These are phyloP conservation scores for Massariosphaeria phaeospora DNA, from an alignment of 495 filamentous ascomycete genomes.

Conservation along the genomic window DNA sequence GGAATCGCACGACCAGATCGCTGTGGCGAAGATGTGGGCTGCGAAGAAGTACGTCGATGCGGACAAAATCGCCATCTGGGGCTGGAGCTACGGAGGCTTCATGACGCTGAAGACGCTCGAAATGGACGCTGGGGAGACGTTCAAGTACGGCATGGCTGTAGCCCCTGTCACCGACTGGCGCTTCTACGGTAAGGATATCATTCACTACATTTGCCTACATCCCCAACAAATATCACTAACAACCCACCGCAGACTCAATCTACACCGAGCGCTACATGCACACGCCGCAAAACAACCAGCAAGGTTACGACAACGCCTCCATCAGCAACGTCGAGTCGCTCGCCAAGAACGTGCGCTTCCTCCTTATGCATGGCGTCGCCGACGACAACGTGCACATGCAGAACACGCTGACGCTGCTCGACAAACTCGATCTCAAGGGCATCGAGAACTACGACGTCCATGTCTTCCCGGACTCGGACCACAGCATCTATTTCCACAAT, in stretches of 20 bases:
- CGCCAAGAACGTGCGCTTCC: slow-evolving; percentile 69
- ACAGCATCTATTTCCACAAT: slow-evolving; percentile 92
- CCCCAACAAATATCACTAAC: not conserved
- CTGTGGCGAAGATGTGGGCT: slow-evolving; percentile 80
- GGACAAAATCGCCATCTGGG: slow-evolving; percentile 85
- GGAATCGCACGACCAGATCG: slow-evolving; percentile 88
- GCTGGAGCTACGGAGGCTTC: slow-evolving; percentile 96
- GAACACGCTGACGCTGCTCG: slow-evolving; percentile 79
- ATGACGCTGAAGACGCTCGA: slow-evolving; percentile 96
- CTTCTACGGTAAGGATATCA: slow-evolving; percentile 60
- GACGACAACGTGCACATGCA: slow-evolving; percentile 98
- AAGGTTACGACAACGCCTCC: slow-evolving; percentile 69
- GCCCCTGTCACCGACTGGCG: slow-evolving; percentile 97
- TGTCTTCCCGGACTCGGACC: slow-evolving; percentile 93
- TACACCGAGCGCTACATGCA: slow-evolving; percentile 98
- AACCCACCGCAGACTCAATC: slow-evolving; percentile 62
- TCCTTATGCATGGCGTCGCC: slow-evolving; percentile 89
- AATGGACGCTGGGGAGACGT: slow-evolving; percentile 80
- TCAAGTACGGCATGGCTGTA: slow-evolving; percentile 95
- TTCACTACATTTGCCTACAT: not conserved
- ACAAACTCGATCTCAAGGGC: slow-evolving; percentile 74
- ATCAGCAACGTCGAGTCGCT: slow-evolving; percentile 69
- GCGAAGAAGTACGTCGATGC: slow-evolving; percentile 78
- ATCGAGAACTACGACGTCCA: slow-evolving; percentile 96
- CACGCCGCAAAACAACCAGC: slow-evolving; percentile 73